phyloP scores from a whole-genome alignment of 441 rosid genomes.

The Cnidoscolus chayamansa region DNA sequence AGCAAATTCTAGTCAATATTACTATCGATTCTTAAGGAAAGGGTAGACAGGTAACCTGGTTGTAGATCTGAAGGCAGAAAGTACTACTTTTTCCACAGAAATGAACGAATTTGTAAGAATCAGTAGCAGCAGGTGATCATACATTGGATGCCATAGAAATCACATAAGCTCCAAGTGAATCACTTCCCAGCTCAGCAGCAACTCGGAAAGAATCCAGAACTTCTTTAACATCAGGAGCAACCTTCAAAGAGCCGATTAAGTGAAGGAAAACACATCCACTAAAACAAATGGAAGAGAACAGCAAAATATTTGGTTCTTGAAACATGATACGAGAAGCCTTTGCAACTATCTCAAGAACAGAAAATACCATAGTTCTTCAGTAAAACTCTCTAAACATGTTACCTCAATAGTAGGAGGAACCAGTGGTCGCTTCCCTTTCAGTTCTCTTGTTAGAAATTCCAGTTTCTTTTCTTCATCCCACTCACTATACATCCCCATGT shows the following conservation, averaged over 20 bases:
- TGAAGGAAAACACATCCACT: neutral
- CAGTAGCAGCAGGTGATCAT: slow-evolving; percentile 27
- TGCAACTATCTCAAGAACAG: slow-evolving; percentile 8
- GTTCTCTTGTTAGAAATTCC: slow-evolving; percentile 73
- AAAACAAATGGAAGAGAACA: slow-evolving; percentile 16
- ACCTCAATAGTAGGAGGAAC: slow-evolving; percentile 85
- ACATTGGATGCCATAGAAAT: slow-evolving; percentile 98
- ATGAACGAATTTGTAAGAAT: neutral
- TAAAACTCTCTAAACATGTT: slow-evolving; percentile 19
- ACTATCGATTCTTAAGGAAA: slow-evolving; percentile 15
- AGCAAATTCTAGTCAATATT: slow-evolving; percentile 20
- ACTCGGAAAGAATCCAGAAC: slow-evolving; percentile 82
- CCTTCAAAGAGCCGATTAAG: slow-evolving; percentile 43
- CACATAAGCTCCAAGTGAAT: slow-evolving; percentile 97
- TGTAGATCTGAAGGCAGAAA: slow-evolving; percentile 16
- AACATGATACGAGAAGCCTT: neutral
- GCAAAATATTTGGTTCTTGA: neutral
- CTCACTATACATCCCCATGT: slow-evolving; percentile 90
- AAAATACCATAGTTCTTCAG: too few species aligned
- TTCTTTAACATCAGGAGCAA: slow-evolving; percentile 77
- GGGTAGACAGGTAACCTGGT: slow-evolving; percentile 5
- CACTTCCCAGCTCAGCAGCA: slow-evolving; percentile 94
- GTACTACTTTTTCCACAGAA: neutral
- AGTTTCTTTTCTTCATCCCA: slow-evolving; percentile 94
- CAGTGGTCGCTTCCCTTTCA: slow-evolving; percentile 89